Percentiles rank a stretch among this genome's conserved stretches.
Conservation (phyloP, 108 stramenopile species). For the Parietichytrium sp. region DNA sequence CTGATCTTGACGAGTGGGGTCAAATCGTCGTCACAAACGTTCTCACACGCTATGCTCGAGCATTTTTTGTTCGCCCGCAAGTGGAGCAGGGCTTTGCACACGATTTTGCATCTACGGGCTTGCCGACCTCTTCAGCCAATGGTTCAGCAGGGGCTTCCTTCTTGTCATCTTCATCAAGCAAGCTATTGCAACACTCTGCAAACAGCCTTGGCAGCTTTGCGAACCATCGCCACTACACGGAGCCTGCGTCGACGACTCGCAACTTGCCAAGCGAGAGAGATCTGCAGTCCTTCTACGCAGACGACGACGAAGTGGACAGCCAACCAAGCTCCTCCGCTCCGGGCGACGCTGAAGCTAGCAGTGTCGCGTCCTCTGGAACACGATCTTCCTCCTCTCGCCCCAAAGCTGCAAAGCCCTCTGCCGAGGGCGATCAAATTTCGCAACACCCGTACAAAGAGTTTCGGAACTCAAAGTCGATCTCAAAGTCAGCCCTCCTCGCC, state of each 20-base stretch:
- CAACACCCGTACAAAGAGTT: no score
- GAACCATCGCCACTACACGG: constrained; percentile 70
- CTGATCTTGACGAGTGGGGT: constrained; percentile 99
- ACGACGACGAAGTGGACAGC: background rate
- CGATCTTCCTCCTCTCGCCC: no score
- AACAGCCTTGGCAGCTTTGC: no score
- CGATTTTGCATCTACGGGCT: background rate
- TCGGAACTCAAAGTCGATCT: no score
- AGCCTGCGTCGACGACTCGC: background rate
- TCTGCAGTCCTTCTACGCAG: background rate
- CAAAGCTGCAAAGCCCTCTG: constrained; percentile 12
- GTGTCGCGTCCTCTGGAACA: no score
- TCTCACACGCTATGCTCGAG: constrained; percentile 82
- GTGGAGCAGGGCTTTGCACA: background rate
- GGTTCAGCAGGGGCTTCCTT: no score
- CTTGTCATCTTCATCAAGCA: no score
- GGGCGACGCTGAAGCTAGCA: no score
- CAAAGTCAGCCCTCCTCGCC: no score
- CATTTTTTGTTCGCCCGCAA: constrained; percentile 69
- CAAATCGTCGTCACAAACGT: constrained; percentile 81
- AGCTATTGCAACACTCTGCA: no score
- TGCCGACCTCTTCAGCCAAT: constrained; percentile 44
- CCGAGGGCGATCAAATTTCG: no score
- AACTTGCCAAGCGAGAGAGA: constrained; percentile 19
- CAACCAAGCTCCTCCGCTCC: no score